phyloP scores from a whole-genome alignment of 2,329 filamentous ascomycete genomes.

The Fonsecaea erecta region DNA sequence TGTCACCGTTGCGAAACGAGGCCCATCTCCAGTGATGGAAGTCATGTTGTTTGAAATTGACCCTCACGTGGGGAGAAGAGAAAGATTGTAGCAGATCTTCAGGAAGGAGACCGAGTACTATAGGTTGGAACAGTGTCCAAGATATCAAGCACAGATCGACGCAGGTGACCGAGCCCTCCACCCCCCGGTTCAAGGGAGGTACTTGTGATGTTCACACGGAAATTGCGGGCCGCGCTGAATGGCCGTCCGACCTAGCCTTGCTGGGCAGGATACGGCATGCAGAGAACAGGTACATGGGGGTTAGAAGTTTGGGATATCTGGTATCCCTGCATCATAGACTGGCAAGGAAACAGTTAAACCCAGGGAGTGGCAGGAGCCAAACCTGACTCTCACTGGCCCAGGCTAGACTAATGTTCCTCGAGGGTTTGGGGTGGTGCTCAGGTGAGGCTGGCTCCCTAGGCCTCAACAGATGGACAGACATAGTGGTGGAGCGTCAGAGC shows the following conservation, averaged over 20 bases:
- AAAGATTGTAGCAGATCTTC: neutral
- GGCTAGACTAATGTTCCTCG: neutral
- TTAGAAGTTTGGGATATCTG: neutral
- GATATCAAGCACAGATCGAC: neutral
- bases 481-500: neutral
- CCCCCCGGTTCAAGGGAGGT: no score
- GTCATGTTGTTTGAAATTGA: neutral
- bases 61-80: neutral
- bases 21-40: neutral
- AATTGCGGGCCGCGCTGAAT: neutral
- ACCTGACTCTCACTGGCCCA: neutral
- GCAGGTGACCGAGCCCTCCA: neutral
- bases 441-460: neutral
- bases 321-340: neutral
- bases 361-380: no score
- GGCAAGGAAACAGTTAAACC: neutral
- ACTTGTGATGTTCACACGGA: neutral
- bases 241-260: neutral
- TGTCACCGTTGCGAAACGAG: neutral
- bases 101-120: neutral
- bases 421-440: neutral
- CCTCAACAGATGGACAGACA: neutral
- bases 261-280: neutral
- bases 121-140: neutral
- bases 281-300: neutral